These are phyloP conservation scores for Smittium culicis DNA, from an alignment of 371 early-diverging fungal species.

Conservation along the genomic window DNA sequence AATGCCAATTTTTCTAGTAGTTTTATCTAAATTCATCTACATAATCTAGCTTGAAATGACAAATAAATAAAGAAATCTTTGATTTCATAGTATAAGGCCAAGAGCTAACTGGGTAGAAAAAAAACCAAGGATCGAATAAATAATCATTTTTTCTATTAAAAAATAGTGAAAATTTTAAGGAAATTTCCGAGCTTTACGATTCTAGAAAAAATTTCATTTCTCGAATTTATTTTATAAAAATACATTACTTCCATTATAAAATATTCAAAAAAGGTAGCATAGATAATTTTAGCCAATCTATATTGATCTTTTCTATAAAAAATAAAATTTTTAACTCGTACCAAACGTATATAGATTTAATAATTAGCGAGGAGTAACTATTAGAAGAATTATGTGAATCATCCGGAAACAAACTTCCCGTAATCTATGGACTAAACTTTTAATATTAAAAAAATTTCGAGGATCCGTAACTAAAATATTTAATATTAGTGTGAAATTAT, in stretches of 20 bases:
- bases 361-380: background rate
- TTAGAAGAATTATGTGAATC: background rate
- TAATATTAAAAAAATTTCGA: conserved; percentile 7
- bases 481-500: background rate
- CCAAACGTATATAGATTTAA: background rate
- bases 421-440: conserved; percentile 9
- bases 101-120: background rate
- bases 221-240: no score
- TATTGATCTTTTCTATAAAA: no score
- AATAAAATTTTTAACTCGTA: no score
- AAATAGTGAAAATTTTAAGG: background rate
- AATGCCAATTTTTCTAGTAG: no score
- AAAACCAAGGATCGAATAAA: background rate
- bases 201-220: background rate
- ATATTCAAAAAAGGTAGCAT: no score
- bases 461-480: background rate
- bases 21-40: no score
- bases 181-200: background rate
- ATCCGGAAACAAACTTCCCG: conserved; percentile 12
- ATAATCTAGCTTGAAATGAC: no score
- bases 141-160: background rate
- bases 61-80: no score
- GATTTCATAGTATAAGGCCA: no score
- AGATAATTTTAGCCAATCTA: no score
- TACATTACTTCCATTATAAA: no score